Evolutionary conservation across 257 asterid genomes (phyloP), one percentile per base, ranked within the genome.

Genomic region (Rhazya stricta): DNA sequence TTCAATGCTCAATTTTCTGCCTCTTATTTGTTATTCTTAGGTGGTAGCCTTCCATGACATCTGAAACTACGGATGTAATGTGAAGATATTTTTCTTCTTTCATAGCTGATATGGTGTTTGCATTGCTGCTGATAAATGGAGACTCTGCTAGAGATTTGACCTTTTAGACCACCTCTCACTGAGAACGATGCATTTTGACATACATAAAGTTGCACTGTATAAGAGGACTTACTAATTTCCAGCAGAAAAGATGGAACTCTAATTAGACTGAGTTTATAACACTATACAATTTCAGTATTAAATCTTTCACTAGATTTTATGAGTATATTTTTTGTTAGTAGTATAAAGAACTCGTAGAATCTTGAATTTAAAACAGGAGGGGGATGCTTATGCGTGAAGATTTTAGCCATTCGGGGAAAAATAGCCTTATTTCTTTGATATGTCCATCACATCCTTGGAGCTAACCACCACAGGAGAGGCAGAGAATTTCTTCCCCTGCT

Each of bases 401-500:
- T n/a, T n/a, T n/a, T n/a, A n/a, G n/a, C n/a, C n/a, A n/a, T n/a
- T n/a, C n/a, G n/a, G n/a, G 6, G 1, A 7, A 16, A 7, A 37
- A 1, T 9, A 30, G 34, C 32, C 51, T 82, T 69, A 82, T 82
- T 85, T 85, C 75, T 88, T 84, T 12, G 78, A 54, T 15, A 63
- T 75, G 56, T 85, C 77, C 23, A 77, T 65, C 23, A 74, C 71
- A 58, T 78, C 80, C 74, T 82, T 78, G 0, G 85, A 75, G 71
- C 76, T 82, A 41, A 80, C 67, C 65, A 81, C 81, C 67, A 90
- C 79, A 1, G 88, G 86, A 58, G 91, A 80, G 54, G 90, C 72
- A 8, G 88, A 78, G 43, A 85, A 74, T 11, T 75, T 74, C 50
- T 84, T 81, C 51, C 77, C 57, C 32, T 54, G 78, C 54, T 65